Evolutionary conservation across 1,139 yeast species (phyloP), one percentile per base, ranked within the genome.

Genomic region (Blastobotrys aristatus): DNA sequence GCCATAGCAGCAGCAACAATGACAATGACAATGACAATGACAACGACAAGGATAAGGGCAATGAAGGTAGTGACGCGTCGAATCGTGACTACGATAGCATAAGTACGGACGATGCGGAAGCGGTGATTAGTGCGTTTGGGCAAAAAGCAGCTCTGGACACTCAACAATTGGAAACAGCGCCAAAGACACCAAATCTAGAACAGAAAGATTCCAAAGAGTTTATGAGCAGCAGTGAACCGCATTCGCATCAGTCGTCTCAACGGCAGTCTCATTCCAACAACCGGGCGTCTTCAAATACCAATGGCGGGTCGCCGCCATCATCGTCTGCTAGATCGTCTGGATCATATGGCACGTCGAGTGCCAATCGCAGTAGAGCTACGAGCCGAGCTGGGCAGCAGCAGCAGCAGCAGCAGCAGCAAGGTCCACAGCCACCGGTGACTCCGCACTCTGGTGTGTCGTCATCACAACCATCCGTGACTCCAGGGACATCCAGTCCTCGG

Each of bases 331-430:
- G 50, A 24, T 50, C 49, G 1, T 50, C 52, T 2, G 46, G 32
- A 10, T 47, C 52, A 14, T 44, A 44, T 24, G 45, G 29, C 10
- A 34, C 58, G 3, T 51, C 57, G 8, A 41, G 42, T 14, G 51
- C 52, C 2, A 30, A 49, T 8, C 48, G 61, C 14, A 52, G 57
- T 31, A 44, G 61, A 35, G 60, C 61, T 6, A 51, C 61, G 6
- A 56, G 59, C 38, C 49, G 61, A 21, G 61, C 62, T 10, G 60
- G 55, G 31, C 59, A 55, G 36, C 42, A 47, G 14, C 51, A 50
- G 14, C n/a, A n/a, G n/a, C n/a, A n/a, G n/a, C n/a, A n/a, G n/a
- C n/a, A n/a, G n/a, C n/a, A n/a, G n/a, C n/a, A n/a, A n/a, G n/a
- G n/a, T n/a, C 50, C 50, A 4, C 49, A 47, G 13, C 40, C 46